Evolutionary conservation across 225 moss, liverwort and hornwort species (phyloP).

Genomic region (Asterella californica): DNA sequence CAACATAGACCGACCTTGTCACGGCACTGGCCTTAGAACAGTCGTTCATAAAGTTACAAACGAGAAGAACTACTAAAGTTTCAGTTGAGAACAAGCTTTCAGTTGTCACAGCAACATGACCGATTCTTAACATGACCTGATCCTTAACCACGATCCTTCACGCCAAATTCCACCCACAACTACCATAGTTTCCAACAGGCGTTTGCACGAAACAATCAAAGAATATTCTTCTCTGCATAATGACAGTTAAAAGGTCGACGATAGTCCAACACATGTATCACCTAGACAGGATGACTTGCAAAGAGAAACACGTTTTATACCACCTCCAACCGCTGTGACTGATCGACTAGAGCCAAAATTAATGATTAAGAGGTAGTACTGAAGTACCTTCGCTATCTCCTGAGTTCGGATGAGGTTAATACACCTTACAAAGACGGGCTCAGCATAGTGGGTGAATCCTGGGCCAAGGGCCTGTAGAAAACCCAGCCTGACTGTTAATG

Average conservation of each 20-base stretch:
- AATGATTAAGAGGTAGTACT: background rate
- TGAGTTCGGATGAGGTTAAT: constrained; percentile 95
- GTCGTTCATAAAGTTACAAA: background rate
- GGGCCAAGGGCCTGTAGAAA: constrained; percentile 74
- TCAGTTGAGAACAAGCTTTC: background rate
- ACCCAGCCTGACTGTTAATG: background rate
- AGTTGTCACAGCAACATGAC: no score
- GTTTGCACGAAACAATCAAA: no score
- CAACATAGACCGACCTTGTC: constrained; percentile 12
- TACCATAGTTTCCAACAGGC: no score
- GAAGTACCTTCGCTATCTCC: constrained; percentile 88
- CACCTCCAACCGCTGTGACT: background rate
- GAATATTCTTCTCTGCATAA: no score
- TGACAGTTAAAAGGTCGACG: no score
- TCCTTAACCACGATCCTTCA: no score
- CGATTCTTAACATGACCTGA: no score
- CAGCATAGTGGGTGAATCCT: constrained; percentile 92
- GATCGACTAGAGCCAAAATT: background rate
- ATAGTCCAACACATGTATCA: no score
- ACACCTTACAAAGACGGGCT: constrained; percentile 96
- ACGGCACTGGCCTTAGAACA: background rate
- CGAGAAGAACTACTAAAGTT: background rate
- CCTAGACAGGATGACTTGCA: background rate
- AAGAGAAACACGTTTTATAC: background rate
- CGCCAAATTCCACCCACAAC: no score